phyloP scores from a whole-genome alignment of 2,329 filamentous ascomycete species.

The Colletotrichum agaves region DNA sequence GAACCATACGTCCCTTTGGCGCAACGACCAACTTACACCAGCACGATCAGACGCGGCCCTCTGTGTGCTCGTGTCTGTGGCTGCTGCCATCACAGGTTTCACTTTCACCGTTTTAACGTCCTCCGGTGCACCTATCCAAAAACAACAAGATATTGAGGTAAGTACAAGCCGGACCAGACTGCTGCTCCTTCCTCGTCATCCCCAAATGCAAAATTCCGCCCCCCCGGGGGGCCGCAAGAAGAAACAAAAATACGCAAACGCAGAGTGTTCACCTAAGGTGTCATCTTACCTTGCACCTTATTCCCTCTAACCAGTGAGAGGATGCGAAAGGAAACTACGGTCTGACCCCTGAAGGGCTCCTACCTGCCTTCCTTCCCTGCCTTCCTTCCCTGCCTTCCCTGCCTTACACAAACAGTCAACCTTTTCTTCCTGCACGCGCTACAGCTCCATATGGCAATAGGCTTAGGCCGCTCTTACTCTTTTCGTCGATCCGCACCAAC shows the following conservation, averaged over 20 bases:
- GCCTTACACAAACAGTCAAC: conserved; percentile 11
- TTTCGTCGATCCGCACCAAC: conserved; percentile 25
- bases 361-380: not conserved
- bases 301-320: not conserved
- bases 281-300: not conserved
- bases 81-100: conserved; percentile 22
- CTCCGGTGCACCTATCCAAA: not conserved
- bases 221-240: too few relatives aligned
- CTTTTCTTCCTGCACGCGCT: conserved; percentile 12
- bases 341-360: not conserved
- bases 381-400: not conserved
- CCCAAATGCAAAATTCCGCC: not conserved
- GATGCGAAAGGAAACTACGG: too few relatives aligned
- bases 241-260: not conserved
- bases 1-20: conserved; percentile 18
- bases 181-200: not conserved
- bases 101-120: conserved; percentile 3
- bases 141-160: not conserved
- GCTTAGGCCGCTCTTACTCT: conserved; percentile 23
- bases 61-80: conserved; percentile 13
- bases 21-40: conserved; percentile 11
- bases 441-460: conserved; percentile 24
- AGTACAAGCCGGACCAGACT: not conserved
- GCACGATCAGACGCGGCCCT: conserved; percentile 8
- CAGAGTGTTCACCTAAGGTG: too few relatives aligned